Conservation (phyloP, 352 stramenopile species). For the Phytophthora uliginosa region DNA sequence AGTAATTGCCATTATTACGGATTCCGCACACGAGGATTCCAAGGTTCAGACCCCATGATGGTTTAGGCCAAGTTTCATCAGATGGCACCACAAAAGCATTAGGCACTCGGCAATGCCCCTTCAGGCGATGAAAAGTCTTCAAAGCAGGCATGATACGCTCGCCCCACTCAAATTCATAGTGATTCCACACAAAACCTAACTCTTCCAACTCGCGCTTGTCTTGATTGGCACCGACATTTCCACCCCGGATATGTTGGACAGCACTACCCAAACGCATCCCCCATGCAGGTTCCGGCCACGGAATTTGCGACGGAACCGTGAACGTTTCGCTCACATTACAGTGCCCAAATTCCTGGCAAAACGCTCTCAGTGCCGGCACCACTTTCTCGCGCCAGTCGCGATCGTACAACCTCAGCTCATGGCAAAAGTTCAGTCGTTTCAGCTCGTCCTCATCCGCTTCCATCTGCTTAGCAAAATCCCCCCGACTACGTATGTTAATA, state of each 20-base stretch:
- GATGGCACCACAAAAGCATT: background rate
- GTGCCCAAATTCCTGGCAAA: too few species aligned
- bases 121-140: background rate
- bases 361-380: slow-evolving; percentile 35
- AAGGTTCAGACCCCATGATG: background rate
- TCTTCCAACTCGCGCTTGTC: slow-evolving; percentile 13
- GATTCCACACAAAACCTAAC: background rate
- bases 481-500: slow-evolving; percentile 32
- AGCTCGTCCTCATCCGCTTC: slow-evolving; percentile 36
- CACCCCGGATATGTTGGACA: too few species aligned
- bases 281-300: too few species aligned
- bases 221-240: background rate
- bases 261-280: too few species aligned
- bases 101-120: background rate
- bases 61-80: background rate
- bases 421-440: slow-evolving; percentile 35
- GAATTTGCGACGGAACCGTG: too few species aligned
- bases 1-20: background rate
- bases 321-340: too few species aligned
- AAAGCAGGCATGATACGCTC: background rate
- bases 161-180: background rate
- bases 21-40: background rate
- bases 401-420: slow-evolving; percentile 34
- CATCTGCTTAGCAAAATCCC: slow-evolving; percentile 38
- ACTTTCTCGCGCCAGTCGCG: slow-evolving; percentile 46